Percentiles rank a stretch among this genome's conserved stretches.
These are phyloP conservation scores for Pluteus cervinus DNA, from an alignment of 768 basidiomycete species.

Conservation along the genomic window DNA sequence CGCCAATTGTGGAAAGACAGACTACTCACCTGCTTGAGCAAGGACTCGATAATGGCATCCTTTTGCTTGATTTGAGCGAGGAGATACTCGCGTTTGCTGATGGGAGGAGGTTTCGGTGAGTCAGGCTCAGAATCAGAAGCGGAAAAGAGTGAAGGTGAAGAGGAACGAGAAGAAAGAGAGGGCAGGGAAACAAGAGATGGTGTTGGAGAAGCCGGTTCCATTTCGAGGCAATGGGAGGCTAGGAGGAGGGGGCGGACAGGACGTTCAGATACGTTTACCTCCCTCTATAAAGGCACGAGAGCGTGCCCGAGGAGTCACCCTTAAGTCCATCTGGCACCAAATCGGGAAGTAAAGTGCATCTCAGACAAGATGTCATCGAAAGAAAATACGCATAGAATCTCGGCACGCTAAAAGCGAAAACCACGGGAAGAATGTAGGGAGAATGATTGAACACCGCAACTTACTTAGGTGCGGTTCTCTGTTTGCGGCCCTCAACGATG, in stretches of 20 bases:
- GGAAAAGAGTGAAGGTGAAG: constrained; percentile 16
- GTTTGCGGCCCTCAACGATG: constrained; percentile 80
- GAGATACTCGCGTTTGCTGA: constrained; percentile 81
- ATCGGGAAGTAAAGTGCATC: neutral
- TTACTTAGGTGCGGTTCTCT: constrained; percentile 76
- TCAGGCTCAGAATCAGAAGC: constrained; percentile 26
- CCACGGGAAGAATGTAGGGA: constrained; percentile 13
- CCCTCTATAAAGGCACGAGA: too few species aligned
- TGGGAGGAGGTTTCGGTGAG: constrained; percentile 29
- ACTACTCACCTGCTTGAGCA: constrained; percentile 67
- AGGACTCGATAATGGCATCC: constrained; percentile 78
- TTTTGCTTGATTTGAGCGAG: constrained; percentile 85
- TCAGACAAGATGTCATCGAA: neutral
- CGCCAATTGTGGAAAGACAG: neutral
- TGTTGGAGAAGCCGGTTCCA: constrained; percentile 4
- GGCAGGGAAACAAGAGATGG: constrained; percentile 6
- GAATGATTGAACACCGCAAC: constrained; percentile 24
- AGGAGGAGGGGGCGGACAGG: neutral
- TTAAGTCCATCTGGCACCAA: neutral
- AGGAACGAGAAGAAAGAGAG: constrained; percentile 9
- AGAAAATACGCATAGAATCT: constrained; percentile 7
- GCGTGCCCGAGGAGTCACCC: too few species aligned
- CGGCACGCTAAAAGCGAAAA: neutral
- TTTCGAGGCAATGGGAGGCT: neutral
- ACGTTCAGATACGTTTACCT: neutral